Conservation (phyloP, 1,284 basidiomycete species). For the Sphaerobolus stellatus region DNA sequence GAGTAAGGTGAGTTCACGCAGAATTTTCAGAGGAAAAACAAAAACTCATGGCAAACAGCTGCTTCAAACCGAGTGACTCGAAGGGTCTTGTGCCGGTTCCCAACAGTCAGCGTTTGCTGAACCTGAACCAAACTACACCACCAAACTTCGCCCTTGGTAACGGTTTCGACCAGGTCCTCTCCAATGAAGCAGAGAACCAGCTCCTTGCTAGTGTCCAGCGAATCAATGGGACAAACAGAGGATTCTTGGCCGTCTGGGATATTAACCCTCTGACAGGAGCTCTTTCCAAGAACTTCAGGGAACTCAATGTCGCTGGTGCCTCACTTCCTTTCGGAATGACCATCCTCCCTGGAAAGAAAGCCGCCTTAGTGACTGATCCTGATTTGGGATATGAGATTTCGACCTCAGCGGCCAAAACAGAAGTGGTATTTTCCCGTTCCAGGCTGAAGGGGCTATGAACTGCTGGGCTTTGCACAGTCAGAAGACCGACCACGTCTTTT, state of each 20-base stretch:
- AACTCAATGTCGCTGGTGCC: constrained; percentile 20
- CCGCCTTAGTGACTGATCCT: constrained; percentile 33
- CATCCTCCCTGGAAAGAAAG: constrained; percentile 30
- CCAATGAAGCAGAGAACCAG: constrained; percentile 43
- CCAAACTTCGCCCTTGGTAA: constrained; percentile 36
- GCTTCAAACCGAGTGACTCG: constrained; percentile 42
- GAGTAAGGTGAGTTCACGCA: constrained; percentile 39
- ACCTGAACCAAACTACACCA: constrained; percentile 46
- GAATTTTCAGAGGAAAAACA: constrained; percentile 9
- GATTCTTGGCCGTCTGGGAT: constrained; percentile 50
- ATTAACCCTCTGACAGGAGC: constrained; percentile 30
- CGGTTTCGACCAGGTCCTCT: constrained; percentile 43
- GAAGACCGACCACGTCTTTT: too few species aligned
- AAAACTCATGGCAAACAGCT: constrained; percentile 28
- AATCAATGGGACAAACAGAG: constrained; percentile 34
- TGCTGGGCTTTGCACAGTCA: too few species aligned
- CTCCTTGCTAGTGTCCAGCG: constrained; percentile 48
- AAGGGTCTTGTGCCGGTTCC: constrained; percentile 39
- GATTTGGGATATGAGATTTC: constrained; percentile 32
- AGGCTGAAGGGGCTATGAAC: too few species aligned
- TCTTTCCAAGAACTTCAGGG: constrained; percentile 29
- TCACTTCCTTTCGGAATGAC: constrained; percentile 32
- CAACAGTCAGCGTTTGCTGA: constrained; percentile 41
- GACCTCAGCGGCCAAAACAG: too few species aligned
- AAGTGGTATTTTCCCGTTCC: too few species aligned